Evolutionary conservation across 352 stramenopile genomes (phyloP), one percentile per base, ranked within the genome.

Genomic region (Phytophthora multivora): DNA sequence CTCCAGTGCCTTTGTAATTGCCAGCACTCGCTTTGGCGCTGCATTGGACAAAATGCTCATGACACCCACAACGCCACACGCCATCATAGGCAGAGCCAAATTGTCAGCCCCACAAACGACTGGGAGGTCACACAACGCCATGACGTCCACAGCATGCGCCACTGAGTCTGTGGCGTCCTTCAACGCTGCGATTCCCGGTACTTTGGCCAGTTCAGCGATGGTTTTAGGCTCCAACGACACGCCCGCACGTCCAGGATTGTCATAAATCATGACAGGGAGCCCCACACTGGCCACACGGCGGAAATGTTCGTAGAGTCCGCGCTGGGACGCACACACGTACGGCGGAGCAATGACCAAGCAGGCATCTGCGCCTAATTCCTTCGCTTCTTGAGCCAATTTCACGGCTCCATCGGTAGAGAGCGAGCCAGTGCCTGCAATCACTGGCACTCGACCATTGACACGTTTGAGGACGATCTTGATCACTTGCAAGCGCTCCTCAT

Each of bases 281-380:
- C 90, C 92, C 13, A 92, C 72, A 7, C 63, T 71, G 4, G 83
- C 80, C 18, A 93, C 80, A 3, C 69, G 76, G 68, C 91, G 89
- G 71, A 98, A 98, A 72, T 98, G 96, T 43, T 95, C 79, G 47
- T 98, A 93, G 19, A 99, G 69, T 19, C 89, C 92, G 59, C 89
- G 84, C 71, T 98, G 96, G 5, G 95, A 97, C 23, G 97, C 93
- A 76, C 98, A 98, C 59, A 98, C 93, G 76, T 99, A 99, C 66
- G 98, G 98, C 47, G 97, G 96, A 40, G 92, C 97, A 6, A 99
- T 97, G 26, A 99, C 82, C 6, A 99, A 77, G 54, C 82, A 96
- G 18, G 93, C 96, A 73, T 98, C 95, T 31, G 86, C 93, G 10
- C 96, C 96, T 25, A 93, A 80, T 45, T 98, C 87, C 47, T 96